A percentile compares a stretch with the other conserved stretches of the same genome.
phyloP scores from a whole-genome alignment of 164 flowering plant genomes.

The Vitis labrusca region DNA sequence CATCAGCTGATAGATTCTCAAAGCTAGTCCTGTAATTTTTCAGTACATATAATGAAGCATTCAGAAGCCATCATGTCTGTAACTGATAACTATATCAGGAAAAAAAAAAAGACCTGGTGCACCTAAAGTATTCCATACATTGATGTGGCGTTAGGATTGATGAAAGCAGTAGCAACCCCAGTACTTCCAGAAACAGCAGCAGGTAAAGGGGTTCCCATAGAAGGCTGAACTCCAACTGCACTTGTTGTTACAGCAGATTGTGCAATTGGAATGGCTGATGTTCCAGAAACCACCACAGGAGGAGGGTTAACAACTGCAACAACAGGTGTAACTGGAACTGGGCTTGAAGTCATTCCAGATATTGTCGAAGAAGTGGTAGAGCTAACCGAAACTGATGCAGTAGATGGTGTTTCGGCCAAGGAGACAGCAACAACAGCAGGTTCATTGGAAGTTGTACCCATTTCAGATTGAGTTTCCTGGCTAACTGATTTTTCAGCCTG shows the following conservation, averaged over 20 bases:
- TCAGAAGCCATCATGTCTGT: background rate
- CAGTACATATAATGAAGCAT: background rate
- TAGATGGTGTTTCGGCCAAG: constrained; percentile 23
- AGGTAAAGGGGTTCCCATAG: constrained; percentile 4
- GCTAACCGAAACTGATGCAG: constrained; percentile 18
- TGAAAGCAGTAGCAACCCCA: constrained; percentile 26
- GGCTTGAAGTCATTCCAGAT: constrained; percentile 51
- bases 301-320: constrained; percentile 34
- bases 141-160: constrained; percentile 23
- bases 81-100: background rate
- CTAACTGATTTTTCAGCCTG: constrained; percentile 56
- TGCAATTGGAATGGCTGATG: constrained; percentile 27
- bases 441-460: constrained; percentile 15
- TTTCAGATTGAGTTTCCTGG: constrained; percentile 41
- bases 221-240: constrained; percentile 22
- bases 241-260: constrained; percentile 28
- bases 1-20: constrained; percentile 35
- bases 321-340: constrained; percentile 56
- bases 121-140: constrained; percentile 30
- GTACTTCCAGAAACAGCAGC: constrained; percentile 20
- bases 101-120: background rate
- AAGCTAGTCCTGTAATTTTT: constrained; percentile 28
- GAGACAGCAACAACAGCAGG: constrained; percentile 27
- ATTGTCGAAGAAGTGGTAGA: constrained; percentile 24
- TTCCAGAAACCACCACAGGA: constrained; percentile 36